Conservation (phyloP, 2,329 filamentous ascomycete genomes). For the Cercospora zeina region DNA sequence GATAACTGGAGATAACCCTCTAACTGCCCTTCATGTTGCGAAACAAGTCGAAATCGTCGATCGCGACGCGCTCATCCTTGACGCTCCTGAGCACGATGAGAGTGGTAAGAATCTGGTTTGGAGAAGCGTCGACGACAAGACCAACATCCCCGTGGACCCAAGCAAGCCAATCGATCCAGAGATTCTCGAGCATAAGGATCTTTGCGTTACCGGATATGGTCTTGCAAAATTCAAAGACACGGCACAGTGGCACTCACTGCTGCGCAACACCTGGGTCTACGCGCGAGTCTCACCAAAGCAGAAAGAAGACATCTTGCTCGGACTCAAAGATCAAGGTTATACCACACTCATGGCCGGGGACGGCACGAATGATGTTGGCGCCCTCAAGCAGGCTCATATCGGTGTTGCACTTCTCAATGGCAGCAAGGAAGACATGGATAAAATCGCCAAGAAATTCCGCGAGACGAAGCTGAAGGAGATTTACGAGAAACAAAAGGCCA, state of each 20-base stretch:
- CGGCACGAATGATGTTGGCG: slow-evolving; percentile 96
- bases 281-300: slow-evolving; percentile 97
- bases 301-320: slow-evolving; percentile 97
- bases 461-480: slow-evolving; percentile 98
- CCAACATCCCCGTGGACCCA: slow-evolving; percentile 81
- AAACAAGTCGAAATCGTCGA: slow-evolving; percentile 97
- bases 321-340: slow-evolving; percentile 93
- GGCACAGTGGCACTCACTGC: slow-evolving; percentile 70
- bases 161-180: slow-evolving; percentile 75
- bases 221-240: slow-evolving; percentile 85
- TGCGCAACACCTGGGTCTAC: slow-evolving; percentile 95
- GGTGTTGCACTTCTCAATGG: slow-evolving; percentile 95
- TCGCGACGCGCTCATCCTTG: slow-evolving; percentile 88
- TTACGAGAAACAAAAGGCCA: slow-evolving; percentile 88
- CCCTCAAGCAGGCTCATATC: slow-evolving; percentile 95
- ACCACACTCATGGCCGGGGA: slow-evolving; percentile 99
- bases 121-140: slow-evolving; percentile 90
- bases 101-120: slow-evolving; percentile 82
- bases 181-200: slow-evolving; percentile 81
- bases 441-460: slow-evolving; percentile 88
- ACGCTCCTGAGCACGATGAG: slow-evolving; percentile 86
- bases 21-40: slow-evolving; percentile 94
- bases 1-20: slow-evolving; percentile 97
- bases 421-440: slow-evolving; percentile 83
- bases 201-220: slow-evolving; percentile 94